A percentile compares a stretch with the other conserved stretches of the same genome.
These are phyloP conservation scores for Arthroderma sp. DNA, from an alignment of 2,329 filamentous ascomycete species.

Conservation along the genomic window DNA sequence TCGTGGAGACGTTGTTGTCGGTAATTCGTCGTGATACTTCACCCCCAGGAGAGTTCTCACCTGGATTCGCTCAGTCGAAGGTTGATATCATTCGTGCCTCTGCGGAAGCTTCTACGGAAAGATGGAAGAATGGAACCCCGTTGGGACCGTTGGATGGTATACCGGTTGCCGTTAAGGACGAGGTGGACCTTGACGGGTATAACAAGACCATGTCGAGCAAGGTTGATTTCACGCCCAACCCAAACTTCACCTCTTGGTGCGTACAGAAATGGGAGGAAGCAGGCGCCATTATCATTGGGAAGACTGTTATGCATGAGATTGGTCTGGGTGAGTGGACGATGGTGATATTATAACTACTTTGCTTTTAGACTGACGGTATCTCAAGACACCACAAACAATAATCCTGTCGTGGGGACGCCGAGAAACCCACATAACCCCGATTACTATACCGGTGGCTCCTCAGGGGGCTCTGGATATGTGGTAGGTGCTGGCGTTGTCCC, in stretches of 20 bases:
- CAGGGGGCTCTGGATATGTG: conserved; percentile 62
- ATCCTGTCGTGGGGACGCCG: conserved; percentile 61
- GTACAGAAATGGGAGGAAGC: conserved; percentile 58
- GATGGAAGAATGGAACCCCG: conserved; percentile 55
- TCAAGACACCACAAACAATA: conserved; percentile 68
- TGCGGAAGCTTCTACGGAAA: conserved; percentile 58
- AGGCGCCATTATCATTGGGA: conserved; percentile 63
- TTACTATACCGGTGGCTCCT: conserved; percentile 74
- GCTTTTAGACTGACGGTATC: background rate
- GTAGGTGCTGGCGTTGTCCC: conserved; percentile 60
- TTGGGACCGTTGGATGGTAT: conserved; percentile 67
- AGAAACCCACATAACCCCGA: conserved; percentile 62
- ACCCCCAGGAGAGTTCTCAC: conserved; percentile 50
- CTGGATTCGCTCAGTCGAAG: conserved; percentile 60
- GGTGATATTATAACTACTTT: background rate
- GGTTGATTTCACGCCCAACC: conserved; percentile 43
- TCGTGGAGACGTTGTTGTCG: conserved; percentile 58
- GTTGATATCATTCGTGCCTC: conserved; percentile 52
- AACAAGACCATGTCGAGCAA: conserved; percentile 53
- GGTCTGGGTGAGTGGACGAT: conserved; percentile 46
- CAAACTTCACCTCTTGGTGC: conserved; percentile 54
- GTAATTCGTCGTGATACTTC: conserved; percentile 51
- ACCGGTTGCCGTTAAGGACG: conserved; percentile 74
- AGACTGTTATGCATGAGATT: conserved; percentile 69
- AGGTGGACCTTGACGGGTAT: conserved; percentile 60